Percentiles rank a stretch among this genome's conserved stretches.
Conservation (phyloP, 148 eudicot genomes). For the Simmondsia chinensis region DNA sequence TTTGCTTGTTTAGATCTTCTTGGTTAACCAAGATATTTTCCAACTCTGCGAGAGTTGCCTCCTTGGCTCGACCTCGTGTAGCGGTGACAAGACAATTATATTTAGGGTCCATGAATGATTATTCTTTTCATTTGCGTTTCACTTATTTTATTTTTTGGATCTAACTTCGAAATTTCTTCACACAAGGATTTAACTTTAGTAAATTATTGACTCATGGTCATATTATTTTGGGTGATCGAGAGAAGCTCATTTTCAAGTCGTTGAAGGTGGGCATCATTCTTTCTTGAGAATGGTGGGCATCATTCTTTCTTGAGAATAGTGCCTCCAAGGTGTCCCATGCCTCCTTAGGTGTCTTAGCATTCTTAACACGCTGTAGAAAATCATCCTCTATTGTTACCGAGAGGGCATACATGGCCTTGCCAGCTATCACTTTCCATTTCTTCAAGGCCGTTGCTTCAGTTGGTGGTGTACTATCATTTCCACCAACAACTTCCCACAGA, state of each 20-base stretch:
- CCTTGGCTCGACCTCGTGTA: not conserved
- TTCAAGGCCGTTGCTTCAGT: not conserved
- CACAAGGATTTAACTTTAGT: not conserved
- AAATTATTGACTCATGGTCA: not conserved
- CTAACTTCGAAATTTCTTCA: not conserved
- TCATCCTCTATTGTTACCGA: not conserved
- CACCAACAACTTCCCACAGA: not conserved
- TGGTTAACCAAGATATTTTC: not conserved
- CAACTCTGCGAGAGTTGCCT: not conserved
- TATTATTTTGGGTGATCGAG: not conserved
- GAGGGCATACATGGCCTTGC: not conserved
- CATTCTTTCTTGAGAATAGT: not conserved
- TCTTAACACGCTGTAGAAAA: not conserved
- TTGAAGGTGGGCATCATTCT: conserved; percentile 1
- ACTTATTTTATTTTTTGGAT: not conserved
- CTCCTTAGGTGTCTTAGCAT: not conserved
- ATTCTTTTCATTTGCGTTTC: not conserved
- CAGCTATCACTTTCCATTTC: not conserved
- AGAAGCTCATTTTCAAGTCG: not conserved
- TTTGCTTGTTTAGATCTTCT: not conserved
- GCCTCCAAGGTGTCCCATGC: not conserved
- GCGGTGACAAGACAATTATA: not conserved
- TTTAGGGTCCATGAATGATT: not conserved
- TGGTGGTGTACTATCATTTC: not conserved
- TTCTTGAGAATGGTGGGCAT: not conserved